Evolutionary conservation across 306 rosid species (phyloP).

Genomic region (Gastrolobium villosum): DNA sequence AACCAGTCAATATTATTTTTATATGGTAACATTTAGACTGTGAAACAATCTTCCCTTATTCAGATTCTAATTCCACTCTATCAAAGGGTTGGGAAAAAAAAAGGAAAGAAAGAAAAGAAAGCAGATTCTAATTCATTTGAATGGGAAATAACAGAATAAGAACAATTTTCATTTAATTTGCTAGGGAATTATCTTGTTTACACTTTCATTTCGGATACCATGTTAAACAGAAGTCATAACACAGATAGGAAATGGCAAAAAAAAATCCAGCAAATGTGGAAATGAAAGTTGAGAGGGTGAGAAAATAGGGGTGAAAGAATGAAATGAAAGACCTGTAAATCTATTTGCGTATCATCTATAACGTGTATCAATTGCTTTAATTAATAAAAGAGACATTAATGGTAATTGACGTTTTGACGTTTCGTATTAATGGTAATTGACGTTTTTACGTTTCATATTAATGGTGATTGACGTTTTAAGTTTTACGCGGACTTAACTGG

Average conservation of each 20-base stretch:
- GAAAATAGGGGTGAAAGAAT: background rate
- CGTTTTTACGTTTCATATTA: too few relatives aligned
- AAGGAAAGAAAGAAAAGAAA: background rate
- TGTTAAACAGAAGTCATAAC: background rate
- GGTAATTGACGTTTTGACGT: too few relatives aligned
- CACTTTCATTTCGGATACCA: background rate
- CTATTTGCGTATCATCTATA: too few relatives aligned
- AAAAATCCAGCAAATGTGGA: background rate
- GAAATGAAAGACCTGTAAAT: constrained; percentile 47
- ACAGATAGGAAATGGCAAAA: background rate
- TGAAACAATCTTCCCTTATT: background rate
- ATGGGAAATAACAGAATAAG: background rate
- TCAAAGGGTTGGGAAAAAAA: background rate
- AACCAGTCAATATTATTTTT: background rate
- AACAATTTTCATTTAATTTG: background rate
- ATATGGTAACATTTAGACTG: background rate
- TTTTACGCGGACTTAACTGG: too few relatives aligned
- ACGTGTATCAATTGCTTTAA: too few relatives aligned
- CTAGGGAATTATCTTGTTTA: background rate
- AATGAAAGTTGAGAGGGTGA: background rate
- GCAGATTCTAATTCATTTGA: background rate
- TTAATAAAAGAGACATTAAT: too few relatives aligned
- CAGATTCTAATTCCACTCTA: background rate
- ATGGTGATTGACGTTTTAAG: too few relatives aligned
- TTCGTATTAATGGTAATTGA: too few relatives aligned